phyloP scores from a whole-genome alignment of 1,284 basidiomycete species.

The Exsudoporus floridanus region DNA sequence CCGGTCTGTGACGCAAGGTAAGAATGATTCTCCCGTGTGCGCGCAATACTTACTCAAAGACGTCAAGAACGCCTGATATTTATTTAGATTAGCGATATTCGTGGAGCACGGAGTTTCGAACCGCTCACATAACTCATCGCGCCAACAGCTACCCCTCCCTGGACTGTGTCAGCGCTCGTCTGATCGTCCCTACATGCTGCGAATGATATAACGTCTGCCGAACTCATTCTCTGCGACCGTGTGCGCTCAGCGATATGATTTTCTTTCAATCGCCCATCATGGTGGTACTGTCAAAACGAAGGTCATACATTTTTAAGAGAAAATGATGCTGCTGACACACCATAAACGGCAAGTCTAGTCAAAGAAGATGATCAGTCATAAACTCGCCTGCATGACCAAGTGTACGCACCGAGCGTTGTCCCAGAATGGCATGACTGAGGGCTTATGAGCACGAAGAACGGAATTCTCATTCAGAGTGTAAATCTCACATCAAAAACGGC shows the following conservation, averaged over 20 bases:
- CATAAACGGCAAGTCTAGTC: conserved; percentile 59
- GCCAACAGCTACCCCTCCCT: conserved; percentile 55
- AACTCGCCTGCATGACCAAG: not conserved
- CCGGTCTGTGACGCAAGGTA: conserved; percentile 37
- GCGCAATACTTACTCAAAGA: conserved; percentile 46
- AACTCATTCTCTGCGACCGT: conserved; percentile 36
- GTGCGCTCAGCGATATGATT: conserved; percentile 43
- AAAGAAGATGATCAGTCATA: not conserved
- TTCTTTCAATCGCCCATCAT: conserved; percentile 56
- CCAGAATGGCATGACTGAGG: conserved; percentile 30
- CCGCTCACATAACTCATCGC: conserved; percentile 67
- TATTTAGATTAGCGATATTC: not conserved
- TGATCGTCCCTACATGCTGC: conserved; percentile 80
- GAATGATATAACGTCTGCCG: conserved; percentile 61
- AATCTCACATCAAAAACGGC: conserved; percentile 65
- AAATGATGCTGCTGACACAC: conserved; percentile 36
- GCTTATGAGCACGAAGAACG: not conserved
- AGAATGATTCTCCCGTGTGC: not conserved
- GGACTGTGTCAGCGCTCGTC: conserved; percentile 61
- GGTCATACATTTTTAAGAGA: not conserved
- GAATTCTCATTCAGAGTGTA: not conserved
- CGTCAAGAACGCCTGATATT: conserved; percentile 64
- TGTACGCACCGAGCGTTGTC: conserved; percentile 29
- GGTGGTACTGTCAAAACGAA: conserved; percentile 50
- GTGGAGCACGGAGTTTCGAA: not conserved